Evolutionary conservation across 2,329 filamentous ascomycete genomes (phyloP).

Genomic region (Penicillium corylophilum): DNA sequence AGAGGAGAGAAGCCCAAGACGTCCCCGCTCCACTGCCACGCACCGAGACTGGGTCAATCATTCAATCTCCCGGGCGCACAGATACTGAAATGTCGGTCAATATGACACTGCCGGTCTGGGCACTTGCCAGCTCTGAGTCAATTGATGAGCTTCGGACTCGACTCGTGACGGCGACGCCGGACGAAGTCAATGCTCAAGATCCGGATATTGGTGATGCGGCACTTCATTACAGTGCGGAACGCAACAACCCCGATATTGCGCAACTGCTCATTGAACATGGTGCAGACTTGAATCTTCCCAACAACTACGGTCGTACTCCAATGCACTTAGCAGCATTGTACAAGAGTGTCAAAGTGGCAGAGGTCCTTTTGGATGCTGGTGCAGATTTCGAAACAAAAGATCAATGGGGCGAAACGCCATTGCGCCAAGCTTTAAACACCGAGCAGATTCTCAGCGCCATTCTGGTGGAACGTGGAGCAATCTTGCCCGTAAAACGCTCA

Average conservation of each 20-base stretch:
- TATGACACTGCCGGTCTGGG: not conserved
- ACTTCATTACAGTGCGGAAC: slow-evolving; percentile 1
- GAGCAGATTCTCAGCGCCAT: not conserved
- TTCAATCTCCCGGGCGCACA: not conserved
- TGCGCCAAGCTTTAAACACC: not conserved
- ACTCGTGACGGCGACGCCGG: not conserved
- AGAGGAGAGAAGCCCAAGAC: not conserved
- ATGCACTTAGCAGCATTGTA: not conserved
- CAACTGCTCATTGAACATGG: not conserved
- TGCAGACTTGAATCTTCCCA: not conserved
- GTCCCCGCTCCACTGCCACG: not conserved
- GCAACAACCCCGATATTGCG: not conserved
- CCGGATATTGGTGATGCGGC: slow-evolving; percentile 2
- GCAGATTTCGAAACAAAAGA: not conserved
- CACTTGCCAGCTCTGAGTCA: not conserved
- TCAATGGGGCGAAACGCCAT: not conserved
- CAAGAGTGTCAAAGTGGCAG: not conserved
- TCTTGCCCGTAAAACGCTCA: not conserved
- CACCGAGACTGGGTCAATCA: not conserved
- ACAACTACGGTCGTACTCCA: slow-evolving; percentile 2
- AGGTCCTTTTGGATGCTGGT: not conserved
- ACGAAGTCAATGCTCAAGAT: slow-evolving; percentile 1
- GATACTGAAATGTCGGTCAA: slow-evolving; percentile 1
- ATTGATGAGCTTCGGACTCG: not conserved
- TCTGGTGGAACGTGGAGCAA: not conserved